phyloP scores from a whole-genome alignment of 768 basidiomycete genomes.

The Rhizopogon salebrosus region DNA sequence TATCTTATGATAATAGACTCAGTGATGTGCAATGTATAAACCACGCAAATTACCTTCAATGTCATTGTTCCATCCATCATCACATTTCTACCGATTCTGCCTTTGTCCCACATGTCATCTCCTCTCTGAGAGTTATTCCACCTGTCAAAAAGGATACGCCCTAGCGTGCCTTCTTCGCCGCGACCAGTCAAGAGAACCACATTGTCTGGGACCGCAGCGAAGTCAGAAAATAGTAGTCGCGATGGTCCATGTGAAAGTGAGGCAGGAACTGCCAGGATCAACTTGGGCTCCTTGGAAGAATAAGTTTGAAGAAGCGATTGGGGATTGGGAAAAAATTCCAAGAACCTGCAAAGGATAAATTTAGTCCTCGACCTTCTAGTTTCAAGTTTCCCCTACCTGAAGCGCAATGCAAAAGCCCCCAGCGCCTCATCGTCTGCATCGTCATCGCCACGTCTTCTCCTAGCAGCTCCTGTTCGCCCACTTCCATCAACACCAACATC shows the following conservation, averaged over 20 bases:
- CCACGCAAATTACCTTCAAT: constrained; percentile 47
- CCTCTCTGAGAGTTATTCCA: constrained; percentile 85
- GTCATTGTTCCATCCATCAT: constrained; percentile 72
- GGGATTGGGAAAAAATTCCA: constrained; percentile 89
- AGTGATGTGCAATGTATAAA: not conserved
- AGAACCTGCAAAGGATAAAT: constrained; percentile 48
- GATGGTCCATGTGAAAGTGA: constrained; percentile 92
- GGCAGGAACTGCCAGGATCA: constrained; percentile 90
- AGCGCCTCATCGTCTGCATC: constrained; percentile 79
- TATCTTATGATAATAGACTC: constrained; percentile 45
- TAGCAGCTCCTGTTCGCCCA: constrained; percentile 45
- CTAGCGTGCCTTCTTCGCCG: constrained; percentile 76
- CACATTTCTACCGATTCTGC: constrained; percentile 80
- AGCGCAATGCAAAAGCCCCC: constrained; percentile 82
- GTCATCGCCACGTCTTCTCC: constrained; percentile 54
- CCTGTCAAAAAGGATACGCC: constrained; percentile 70
- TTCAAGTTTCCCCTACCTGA: constrained; percentile 48
- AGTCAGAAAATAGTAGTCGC: constrained; percentile 77
- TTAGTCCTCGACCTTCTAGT: not conserved
- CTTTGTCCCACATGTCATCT: constrained; percentile 83
- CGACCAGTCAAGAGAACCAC: constrained; percentile 82
- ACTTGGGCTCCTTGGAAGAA: constrained; percentile 84
- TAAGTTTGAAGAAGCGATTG: constrained; percentile 76
- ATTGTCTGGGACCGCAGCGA: constrained; percentile 79
- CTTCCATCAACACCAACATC: constrained; percentile 80